Conservation (phyloP, 2,329 filamentous ascomycete genomes). For the Xylariaceae sp. region DNA sequence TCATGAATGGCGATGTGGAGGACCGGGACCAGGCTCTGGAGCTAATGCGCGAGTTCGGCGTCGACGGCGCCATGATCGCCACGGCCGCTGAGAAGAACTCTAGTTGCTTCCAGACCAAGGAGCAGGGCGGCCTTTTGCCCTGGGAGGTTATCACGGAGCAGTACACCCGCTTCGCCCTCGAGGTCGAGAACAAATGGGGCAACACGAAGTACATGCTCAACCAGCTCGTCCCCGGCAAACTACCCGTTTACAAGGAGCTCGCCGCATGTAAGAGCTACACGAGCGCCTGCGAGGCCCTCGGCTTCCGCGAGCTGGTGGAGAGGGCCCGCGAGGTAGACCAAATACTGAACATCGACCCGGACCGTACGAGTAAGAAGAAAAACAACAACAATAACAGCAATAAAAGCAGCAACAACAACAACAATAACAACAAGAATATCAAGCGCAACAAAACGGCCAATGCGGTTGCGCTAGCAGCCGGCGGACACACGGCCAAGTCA, state of each 20-base stretch:
- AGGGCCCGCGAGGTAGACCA: constrained; percentile 62
- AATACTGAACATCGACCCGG: constrained; percentile 53
- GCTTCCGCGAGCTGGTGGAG: constrained; percentile 56
- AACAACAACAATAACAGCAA: constrained; percentile 15
- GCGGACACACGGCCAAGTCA: constrained; percentile 39
- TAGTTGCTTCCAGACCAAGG: constrained; percentile 70
- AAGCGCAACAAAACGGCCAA: constrained; percentile 28
- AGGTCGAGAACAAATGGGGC: constrained; percentile 77
- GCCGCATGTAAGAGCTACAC: constrained; percentile 65
- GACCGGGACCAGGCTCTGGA: constrained; percentile 64
- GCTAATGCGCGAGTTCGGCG: constrained; percentile 73
- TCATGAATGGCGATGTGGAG: constrained; percentile 93
- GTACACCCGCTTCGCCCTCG: constrained; percentile 68
- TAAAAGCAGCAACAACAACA: too few species aligned
- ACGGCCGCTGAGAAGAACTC: constrained; percentile 87
- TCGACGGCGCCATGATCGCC: constrained; percentile 95
- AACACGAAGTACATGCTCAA: constrained; percentile 91
- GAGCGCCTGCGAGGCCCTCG: constrained; percentile 61
- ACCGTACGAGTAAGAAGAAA: constrained; percentile 37
- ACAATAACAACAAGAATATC: constrained; percentile 17
- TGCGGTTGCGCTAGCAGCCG: constrained; percentile 42
- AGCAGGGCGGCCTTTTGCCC: constrained; percentile 59
- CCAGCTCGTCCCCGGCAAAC: constrained; percentile 80
- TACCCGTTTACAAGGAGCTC: constrained; percentile 55
- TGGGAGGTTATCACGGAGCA: constrained; percentile 75